phyloP scores from a whole-genome alignment of 805 yeast genomes.

The Metschnikowia hibisci region DNA sequence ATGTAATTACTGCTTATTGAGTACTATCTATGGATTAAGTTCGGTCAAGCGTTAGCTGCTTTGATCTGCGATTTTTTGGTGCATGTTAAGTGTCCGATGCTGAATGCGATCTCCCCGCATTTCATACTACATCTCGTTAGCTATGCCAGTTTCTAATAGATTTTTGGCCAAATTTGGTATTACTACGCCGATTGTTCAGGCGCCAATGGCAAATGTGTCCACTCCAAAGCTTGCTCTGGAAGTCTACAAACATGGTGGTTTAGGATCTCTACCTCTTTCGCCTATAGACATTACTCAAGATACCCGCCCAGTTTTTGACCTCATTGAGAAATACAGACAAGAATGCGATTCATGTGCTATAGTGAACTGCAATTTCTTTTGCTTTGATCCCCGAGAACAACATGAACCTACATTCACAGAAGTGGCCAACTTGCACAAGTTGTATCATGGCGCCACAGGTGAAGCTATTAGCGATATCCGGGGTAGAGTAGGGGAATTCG shows the following conservation, averaged over 20 bases:
- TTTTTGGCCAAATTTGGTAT: conserved; percentile 22
- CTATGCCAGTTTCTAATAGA: not conserved
- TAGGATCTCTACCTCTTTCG: conserved; percentile 48
- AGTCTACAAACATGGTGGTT: conserved; percentile 41
- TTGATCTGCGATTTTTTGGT: no score
- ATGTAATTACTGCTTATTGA: no score
- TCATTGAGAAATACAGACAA: conserved; percentile 16
- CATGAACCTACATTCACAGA: conserved; percentile 16
- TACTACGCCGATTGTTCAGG: conserved; percentile 46
- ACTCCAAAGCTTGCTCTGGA: conserved; percentile 43
- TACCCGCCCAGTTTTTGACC: conserved; percentile 12
- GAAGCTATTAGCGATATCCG: not conserved
- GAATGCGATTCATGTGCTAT: conserved; percentile 11
- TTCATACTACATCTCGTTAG: not conserved
- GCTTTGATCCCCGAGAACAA: conserved; percentile 30
- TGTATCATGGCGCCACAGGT: conserved; percentile 13
- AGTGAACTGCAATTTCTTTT: conserved; percentile 48
- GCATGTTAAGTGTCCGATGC: no score
- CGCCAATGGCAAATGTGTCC: conserved; percentile 61
- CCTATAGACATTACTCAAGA: conserved; percentile 26
- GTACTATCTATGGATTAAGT: no score
- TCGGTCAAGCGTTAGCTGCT: no score
- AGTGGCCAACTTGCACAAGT: conserved; percentile 21
- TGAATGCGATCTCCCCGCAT: not conserved
- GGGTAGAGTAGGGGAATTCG: conserved; percentile 6